Evolutionary conservation across 1,139 yeast genomes (phyloP).

Genomic region (Blastobotrys capitulatus): DNA sequence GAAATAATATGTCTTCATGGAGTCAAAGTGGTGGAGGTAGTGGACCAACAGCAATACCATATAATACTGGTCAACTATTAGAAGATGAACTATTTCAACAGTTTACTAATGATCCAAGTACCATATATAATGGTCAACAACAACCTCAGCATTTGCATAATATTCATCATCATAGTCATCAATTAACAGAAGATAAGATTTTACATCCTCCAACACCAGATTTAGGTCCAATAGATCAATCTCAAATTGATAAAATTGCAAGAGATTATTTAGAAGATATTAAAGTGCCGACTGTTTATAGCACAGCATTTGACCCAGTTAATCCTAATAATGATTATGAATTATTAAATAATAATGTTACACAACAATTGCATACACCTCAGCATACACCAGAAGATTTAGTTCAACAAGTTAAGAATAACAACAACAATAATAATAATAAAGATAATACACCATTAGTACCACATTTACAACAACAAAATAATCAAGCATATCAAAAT

Average conservation of each 20-base stretch:
- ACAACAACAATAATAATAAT: not conserved
- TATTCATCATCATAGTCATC: not conserved
- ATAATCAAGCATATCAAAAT: constrained; percentile 5
- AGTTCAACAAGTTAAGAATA: not conserved
- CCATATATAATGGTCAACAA: not conserved
- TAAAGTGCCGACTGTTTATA: constrained; percentile 1
- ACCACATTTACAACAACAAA: constrained; percentile 7
- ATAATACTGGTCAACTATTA: constrained; percentile 4
- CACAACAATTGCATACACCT: constrained; percentile 4
- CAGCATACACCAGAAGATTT: constrained; percentile 7
- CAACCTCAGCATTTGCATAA: too few species aligned
- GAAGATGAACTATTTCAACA: constrained; percentile 9
- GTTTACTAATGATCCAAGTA: not conserved
- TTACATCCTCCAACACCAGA: constrained; percentile 11
- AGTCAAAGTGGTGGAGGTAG: constrained; percentile 3
- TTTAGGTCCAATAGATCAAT: constrained; percentile 5
- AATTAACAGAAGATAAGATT: constrained; percentile 1
- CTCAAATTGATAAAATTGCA: constrained; percentile 8
- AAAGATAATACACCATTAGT: not conserved
- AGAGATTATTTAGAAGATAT: constrained; percentile 6
- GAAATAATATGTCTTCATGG: constrained; percentile 7
- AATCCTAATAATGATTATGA: not conserved
- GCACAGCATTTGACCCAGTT: not conserved
- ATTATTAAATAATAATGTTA: not conserved
- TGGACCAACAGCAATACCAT: constrained; percentile 6